Percentiles rank a stretch among this genome's conserved stretches.
Conservation (phyloP, 805 yeast genomes). For the Pichia kluyveri region DNA sequence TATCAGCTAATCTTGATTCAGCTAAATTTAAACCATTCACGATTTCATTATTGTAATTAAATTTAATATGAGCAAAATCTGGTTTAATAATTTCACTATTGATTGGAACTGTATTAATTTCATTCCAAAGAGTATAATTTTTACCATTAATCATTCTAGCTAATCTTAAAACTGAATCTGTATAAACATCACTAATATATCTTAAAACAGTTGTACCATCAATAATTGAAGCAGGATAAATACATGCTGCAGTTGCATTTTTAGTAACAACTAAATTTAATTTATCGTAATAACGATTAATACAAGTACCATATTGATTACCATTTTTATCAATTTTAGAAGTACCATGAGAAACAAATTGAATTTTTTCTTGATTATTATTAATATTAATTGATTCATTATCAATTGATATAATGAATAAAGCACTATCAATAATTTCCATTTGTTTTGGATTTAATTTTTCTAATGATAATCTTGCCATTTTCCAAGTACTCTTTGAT, state of each 20-base stretch:
- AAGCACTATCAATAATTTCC: constrained; percentile 36
- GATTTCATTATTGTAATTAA: constrained; percentile 38
- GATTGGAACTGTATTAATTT: constrained; percentile 29
- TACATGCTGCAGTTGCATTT: constrained; percentile 50
- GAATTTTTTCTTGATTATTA: constrained; percentile 41
- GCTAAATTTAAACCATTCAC: constrained; percentile 42
- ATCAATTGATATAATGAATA: constrained; percentile 45
- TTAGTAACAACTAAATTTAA: constrained; percentile 44
- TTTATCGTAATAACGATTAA: constrained; percentile 53
- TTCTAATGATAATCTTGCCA: constrained; percentile 34
- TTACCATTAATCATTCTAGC: constrained; percentile 51
- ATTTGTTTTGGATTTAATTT: constrained; percentile 30
- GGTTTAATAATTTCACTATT: constrained; percentile 30
- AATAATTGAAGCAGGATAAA: constrained; percentile 50
- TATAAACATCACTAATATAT: constrained; percentile 48
- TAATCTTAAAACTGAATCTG: constrained; percentile 46
- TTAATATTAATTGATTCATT: constrained; percentile 36
- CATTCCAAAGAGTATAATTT: constrained; percentile 45
- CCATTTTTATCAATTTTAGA: constrained; percentile 35
- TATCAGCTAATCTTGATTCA: constrained; percentile 50
- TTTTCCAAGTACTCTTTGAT: constrained; percentile 38
- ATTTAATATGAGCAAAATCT: constrained; percentile 20
- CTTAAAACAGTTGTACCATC: constrained; percentile 51
- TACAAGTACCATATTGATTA: constrained; percentile 48
- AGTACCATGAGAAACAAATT: constrained; percentile 44